Conservation (phyloP, 495 filamentous ascomycete species). For the Umbilicaria muhlenbergii region DNA sequence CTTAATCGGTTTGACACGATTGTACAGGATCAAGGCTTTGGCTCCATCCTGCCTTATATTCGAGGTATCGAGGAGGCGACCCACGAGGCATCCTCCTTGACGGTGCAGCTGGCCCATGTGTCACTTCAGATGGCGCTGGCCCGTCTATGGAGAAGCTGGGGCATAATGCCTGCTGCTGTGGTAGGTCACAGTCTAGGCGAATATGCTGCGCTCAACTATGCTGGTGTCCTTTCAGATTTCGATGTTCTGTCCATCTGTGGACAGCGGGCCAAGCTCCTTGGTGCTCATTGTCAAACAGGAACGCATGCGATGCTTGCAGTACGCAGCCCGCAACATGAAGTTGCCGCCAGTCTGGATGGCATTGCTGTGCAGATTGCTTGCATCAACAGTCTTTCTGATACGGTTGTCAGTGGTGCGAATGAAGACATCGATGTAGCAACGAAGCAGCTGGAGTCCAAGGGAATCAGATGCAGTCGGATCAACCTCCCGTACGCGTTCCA, state of each 20-base stretch:
- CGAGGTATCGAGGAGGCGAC: slow-evolving; percentile 20
- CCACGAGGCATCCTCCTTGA: slow-evolving; percentile 29
- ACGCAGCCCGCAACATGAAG: slow-evolving; percentile 16
- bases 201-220: slow-evolving; percentile 57
- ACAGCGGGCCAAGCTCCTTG: slow-evolving; percentile 46
- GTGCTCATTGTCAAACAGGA: slow-evolving; percentile 43
- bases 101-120: slow-evolving; percentile 44
- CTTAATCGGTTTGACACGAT: slow-evolving; percentile 59
- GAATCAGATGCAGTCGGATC: slow-evolving; percentile 30
- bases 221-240: slow-evolving; percentile 55
- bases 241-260: slow-evolving; percentile 61
- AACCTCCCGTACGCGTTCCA: slow-evolving; percentile 57
- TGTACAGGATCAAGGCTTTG: slow-evolving; percentile 51
- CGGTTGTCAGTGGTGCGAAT: slow-evolving; percentile 16
- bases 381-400: slow-evolving; percentile 15
- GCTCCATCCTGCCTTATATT: slow-evolving; percentile 48
- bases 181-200: slow-evolving; percentile 63
- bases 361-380: slow-evolving; percentile 18
- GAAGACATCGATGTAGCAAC: slow-evolving; percentile 18
- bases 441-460: slow-evolving; percentile 18
- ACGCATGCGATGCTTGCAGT: slow-evolving; percentile 45
- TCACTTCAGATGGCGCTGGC: slow-evolving; percentile 59
- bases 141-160: slow-evolving; percentile 53
- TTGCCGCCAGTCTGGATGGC: slow-evolving; percentile 16
- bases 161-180: slow-evolving; percentile 47